phyloP scores from a whole-genome alignment of 1,139 yeast genomes.

The Debaryomyces nepalensis region DNA sequence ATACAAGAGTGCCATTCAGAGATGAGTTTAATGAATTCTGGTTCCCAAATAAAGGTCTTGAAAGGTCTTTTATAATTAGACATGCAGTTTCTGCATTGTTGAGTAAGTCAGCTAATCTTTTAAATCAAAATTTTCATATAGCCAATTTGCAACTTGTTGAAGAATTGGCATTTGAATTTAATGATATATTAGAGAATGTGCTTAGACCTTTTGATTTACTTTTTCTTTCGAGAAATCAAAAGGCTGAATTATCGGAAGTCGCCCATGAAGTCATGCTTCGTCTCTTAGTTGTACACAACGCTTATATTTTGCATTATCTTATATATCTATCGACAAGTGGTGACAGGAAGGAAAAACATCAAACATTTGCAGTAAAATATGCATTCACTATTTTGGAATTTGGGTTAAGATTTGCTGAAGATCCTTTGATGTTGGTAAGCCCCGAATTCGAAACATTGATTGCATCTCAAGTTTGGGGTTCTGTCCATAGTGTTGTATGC shows the following conservation, averaged over 20 bases:
- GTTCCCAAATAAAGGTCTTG: not conserved
- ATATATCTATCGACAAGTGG: slow-evolving; percentile 1
- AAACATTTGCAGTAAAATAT: slow-evolving; percentile 22
- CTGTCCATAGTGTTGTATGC: slow-evolving; percentile 20
- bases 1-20: not conserved
- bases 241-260: not conserved
- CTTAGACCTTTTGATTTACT: slow-evolving; percentile 33
- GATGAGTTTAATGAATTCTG: not conserved
- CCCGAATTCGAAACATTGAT: slow-evolving; percentile 26
- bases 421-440: slow-evolving; percentile 24
- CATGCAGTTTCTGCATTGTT: not conserved
- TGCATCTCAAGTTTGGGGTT: slow-evolving; percentile 20
- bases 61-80: not conserved
- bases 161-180: slow-evolving; percentile 23
- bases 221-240: slow-evolving; percentile 13
- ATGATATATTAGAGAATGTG: slow-evolving; percentile 25
- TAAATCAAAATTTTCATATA: not conserved
- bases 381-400: slow-evolving; percentile 26
- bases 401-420: slow-evolving; percentile 19
- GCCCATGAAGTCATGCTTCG: not conserved
- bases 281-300: not conserved
- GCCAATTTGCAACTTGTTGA: not conserved
- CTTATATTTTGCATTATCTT: not conserved
- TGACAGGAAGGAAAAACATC: slow-evolving; percentile 20
- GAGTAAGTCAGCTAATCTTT: slow-evolving; percentile 4